These are phyloP conservation scores for Wickerhamomyces kurtzmanii DNA, from an alignment of 805 yeast species.

Conservation along the genomic window DNA sequence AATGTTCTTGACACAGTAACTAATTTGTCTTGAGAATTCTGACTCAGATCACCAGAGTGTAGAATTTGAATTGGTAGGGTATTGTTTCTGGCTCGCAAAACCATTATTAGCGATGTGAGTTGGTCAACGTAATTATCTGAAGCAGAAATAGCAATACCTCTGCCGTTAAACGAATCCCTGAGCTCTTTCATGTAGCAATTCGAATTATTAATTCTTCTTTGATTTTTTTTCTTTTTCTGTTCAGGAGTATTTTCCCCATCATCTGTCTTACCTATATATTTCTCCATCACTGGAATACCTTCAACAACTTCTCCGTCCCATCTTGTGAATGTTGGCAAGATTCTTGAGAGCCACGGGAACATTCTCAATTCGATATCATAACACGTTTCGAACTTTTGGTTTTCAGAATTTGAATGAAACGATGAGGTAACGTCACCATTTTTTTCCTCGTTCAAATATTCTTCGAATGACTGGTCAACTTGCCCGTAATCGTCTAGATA, in stretches of 20 bases:
- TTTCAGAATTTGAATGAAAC: too few species aligned
- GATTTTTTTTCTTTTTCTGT: conserved; percentile 16
- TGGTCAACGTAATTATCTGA: conserved; percentile 18
- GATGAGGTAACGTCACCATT: neutral
- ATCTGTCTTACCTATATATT: conserved; percentile 7
- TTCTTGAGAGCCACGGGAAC: conserved; percentile 27
- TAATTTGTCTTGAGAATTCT: conserved; percentile 20
- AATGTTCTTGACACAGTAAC: conserved; percentile 21
- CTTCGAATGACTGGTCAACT: conserved; percentile 2
- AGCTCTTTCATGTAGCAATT: conserved; percentile 17
- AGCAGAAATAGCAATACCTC: conserved; percentile 22
- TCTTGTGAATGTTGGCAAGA: conserved; percentile 25
- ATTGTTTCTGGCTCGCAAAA: conserved; percentile 25
- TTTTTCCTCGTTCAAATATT: conserved; percentile 3
- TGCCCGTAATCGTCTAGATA: conserved; percentile 12
- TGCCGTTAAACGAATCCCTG: conserved; percentile 20
- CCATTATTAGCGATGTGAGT: conserved; percentile 26
- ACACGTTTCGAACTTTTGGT: too few species aligned
- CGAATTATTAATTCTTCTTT: conserved; percentile 2
- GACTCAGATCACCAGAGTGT: conserved; percentile 23
- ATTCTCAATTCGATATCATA: conserved; percentile 24
- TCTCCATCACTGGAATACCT: conserved; percentile 9
- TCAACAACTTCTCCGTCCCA: conserved; percentile 23
- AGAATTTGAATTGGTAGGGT: conserved; percentile 30
- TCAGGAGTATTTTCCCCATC: conserved; percentile 7